A percentile compares a stretch with the other conserved stretches of the same genome.
Conservation (phyloP, 2,329 filamentous ascomycete genomes). For the Gliomastix tumulicola region DNA sequence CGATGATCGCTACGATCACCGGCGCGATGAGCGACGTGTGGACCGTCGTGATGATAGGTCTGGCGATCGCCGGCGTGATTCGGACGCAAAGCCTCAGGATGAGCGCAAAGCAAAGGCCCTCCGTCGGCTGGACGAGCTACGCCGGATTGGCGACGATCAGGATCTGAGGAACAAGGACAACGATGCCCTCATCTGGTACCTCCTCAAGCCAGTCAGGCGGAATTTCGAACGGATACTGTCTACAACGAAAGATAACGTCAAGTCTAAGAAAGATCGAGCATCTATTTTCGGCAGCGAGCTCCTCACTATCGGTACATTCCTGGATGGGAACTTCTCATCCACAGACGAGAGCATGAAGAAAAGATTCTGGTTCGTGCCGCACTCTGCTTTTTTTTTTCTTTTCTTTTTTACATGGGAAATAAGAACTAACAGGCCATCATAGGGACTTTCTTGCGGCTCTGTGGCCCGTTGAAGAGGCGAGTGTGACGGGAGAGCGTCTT, state of each 20-base stretch:
- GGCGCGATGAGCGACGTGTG: slow-evolving; percentile 12
- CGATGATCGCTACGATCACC: slow-evolving; percentile 21
- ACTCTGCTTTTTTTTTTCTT: not conserved
- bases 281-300: slow-evolving; percentile 55
- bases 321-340: slow-evolving; percentile 39
- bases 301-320: slow-evolving; percentile 55
- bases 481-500: slow-evolving; percentile 33
- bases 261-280: slow-evolving; percentile 54
- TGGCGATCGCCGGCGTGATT: slow-evolving; percentile 11
- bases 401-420: not conserved
- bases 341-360: slow-evolving; percentile 35
- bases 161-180: slow-evolving; percentile 37
- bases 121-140: slow-evolving; percentile 32
- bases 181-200: slow-evolving; percentile 38
- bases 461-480: slow-evolving; percentile 38
- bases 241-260: slow-evolving; percentile 56
- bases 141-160: slow-evolving; percentile 40
- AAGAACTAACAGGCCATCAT: slow-evolving; percentile 1
- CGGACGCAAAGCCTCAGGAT: slow-evolving; percentile 24
- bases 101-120: slow-evolving; percentile 33
- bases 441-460: slow-evolving; percentile 38
- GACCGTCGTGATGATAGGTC: slow-evolving; percentile 6
- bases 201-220: slow-evolving; percentile 51
- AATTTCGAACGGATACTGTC: slow-evolving; percentile 53
- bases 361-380: slow-evolving; percentile 39